Percentiles rank a stretch among this genome's conserved stretches.
Conservation (phyloP, 2,329 filamentous ascomycete genomes). For the Arthroderma uncinatum region DNA sequence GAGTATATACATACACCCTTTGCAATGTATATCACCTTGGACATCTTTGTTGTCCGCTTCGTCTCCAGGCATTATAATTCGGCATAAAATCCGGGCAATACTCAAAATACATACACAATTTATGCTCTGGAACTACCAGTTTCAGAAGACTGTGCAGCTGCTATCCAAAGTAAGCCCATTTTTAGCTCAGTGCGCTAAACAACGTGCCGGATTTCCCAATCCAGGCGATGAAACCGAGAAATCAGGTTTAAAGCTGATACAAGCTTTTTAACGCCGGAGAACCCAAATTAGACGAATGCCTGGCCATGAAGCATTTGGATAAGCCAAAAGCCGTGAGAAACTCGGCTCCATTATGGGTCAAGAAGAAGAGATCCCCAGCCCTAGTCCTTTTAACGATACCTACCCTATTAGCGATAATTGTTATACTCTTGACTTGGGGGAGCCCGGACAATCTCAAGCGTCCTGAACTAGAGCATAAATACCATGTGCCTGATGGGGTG, state of each 20-base stretch:
- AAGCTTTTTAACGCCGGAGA: neutral
- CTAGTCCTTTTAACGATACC: neutral
- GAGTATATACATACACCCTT: neutral
- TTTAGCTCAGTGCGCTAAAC: neutral
- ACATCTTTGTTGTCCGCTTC: neutral
- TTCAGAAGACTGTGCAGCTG: neutral
- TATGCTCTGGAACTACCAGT: neutral
- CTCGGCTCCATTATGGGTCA: neutral
- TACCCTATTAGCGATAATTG: neutral
- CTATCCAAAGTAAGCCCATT: neutral
- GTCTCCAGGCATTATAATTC: neutral
- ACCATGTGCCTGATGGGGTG: conserved; percentile 5
- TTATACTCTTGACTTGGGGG: neutral
- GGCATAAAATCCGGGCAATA: neutral
- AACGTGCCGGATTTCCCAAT: neutral
- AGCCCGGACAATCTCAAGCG: neutral
- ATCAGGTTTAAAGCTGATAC: neutral
- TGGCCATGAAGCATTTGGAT: neutral
- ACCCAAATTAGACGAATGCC: neutral
- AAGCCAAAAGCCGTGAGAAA: neutral
- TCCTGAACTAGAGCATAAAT: neutral
- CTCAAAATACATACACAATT: neutral
- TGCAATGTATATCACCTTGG: neutral
- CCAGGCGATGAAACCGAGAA: neutral
- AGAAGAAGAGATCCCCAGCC: neutral